Evolutionary conservation across 768 basidiomycete genomes (phyloP), one percentile per base, ranked within the genome.

Genomic region (Phylloporus rhodoxanthus): DNA sequence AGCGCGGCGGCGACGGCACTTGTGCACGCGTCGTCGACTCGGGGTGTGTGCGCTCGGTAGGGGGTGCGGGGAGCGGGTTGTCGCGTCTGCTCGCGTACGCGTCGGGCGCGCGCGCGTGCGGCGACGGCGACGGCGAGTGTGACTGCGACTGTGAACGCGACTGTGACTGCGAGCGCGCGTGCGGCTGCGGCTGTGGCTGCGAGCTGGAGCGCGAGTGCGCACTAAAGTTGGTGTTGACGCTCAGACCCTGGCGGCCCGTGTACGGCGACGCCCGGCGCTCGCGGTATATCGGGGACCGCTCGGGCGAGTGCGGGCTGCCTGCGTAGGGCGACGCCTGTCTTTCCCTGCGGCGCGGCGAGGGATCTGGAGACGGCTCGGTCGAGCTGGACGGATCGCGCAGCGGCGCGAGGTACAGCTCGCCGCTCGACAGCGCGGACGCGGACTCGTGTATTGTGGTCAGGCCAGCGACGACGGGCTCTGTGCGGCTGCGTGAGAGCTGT

Each of bases 51-150:
- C 61, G 63, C 43, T 69, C 67, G 15, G 59, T 32, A 8, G 66
- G 66, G 1, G 66, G 66, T 3, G 61, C 53, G 0, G 66, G 66
- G 25, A 67, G 65, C 8, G 65, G 65, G 40, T 67, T 67, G 28
- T 58, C 57, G 6, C 57, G 63, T 39, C 63, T 48, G 40, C 39
- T 21, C 41, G 5, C 45, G 15, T 60, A 44, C 19, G 54, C 28
- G 30, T 60, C 57, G 14, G 42, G 60, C 26, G 21, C 5, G 13
- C n/a, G 55, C 17, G 47, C 25, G 4, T 45, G 50, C 0, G 59
- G 59, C 23, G 59, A 58, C 0, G 45, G 42, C 36, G 45, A 45
- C 10, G 60, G 59, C 26, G 58, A 59, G 21, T 52, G 43, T 8
- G 60, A 52, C 29, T 44, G 21, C 28, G 52, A 7, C 4, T 43